Percentiles rank a stretch among this genome's conserved stretches.
Conservation (phyloP, 306 rosid species). For the Citrullus amarus region DNA sequence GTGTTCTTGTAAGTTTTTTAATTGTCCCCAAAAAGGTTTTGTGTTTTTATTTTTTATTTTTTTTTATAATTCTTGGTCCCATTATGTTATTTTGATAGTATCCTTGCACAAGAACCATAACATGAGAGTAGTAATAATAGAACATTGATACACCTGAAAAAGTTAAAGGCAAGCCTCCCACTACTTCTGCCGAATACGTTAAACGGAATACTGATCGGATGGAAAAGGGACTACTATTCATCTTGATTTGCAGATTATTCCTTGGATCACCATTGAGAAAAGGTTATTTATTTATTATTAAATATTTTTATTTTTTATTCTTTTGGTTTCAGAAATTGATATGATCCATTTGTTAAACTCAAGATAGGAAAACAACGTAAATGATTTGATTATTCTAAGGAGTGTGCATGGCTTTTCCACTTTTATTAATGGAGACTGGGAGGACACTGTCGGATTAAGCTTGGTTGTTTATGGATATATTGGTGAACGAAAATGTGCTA, state of each 20-base stretch:
- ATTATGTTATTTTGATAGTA: not conserved
- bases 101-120: not conserved
- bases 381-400: not conserved
- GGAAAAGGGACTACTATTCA: not conserved
- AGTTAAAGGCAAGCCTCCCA: not conserved
- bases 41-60: not conserved
- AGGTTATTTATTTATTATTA: not conserved
- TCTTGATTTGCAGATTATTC: not conserved
- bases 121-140: not conserved
- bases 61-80: not conserved
- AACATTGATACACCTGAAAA: not conserved
- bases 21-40: conserved; percentile 8
- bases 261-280: not conserved
- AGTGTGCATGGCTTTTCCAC: not conserved
- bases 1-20: conserved; percentile 20
- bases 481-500: not conserved
- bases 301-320: no score
- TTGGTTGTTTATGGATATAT: not conserved
- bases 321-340: not conserved
- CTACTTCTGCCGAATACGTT: not conserved
- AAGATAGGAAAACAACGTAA: not conserved
- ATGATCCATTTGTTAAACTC: not conserved
- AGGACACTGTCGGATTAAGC: not conserved
- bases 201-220: not conserved
- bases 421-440: not conserved